These are phyloP conservation scores for Calycina marina DNA, from an alignment of 2,329 filamentous ascomycete species.

Conservation along the genomic window DNA sequence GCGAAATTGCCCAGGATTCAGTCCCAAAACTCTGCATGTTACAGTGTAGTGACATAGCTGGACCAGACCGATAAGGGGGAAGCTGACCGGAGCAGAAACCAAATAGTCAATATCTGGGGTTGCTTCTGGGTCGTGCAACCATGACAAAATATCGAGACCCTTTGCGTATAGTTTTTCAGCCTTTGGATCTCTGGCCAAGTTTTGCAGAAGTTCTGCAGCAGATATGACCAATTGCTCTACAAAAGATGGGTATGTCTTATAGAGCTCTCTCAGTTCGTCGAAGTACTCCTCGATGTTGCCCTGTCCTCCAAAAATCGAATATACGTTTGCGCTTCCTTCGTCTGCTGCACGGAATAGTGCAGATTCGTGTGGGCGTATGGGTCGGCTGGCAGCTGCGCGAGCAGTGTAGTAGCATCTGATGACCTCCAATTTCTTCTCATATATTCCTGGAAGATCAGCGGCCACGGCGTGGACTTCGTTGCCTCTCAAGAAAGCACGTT, in stretches of 20 bases:
- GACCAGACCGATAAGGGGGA: constrained; percentile 89
- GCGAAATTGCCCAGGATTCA: constrained; percentile 76
- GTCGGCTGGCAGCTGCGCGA: constrained; percentile 66
- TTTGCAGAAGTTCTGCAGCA: constrained; percentile 77
- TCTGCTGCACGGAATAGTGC: constrained; percentile 79
- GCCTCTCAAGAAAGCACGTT: constrained; percentile 82
- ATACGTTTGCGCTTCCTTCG: constrained; percentile 71
- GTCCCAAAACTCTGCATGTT: constrained; percentile 80
- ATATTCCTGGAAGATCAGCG: constrained; percentile 74
- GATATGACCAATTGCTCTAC: constrained; percentile 71
- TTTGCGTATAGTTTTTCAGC: constrained; percentile 95
- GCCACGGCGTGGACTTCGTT: constrained; percentile 93
- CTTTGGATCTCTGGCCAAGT: constrained; percentile 64
- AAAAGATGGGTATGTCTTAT: constrained; percentile 81
- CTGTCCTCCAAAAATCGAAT: constrained; percentile 91
- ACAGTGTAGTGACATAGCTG: constrained; percentile 94
- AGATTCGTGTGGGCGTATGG: constrained; percentile 85
- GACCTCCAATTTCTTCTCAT: constrained; percentile 80
- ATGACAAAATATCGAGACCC: constrained; percentile 86
- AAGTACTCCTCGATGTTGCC: constrained; percentile 99
- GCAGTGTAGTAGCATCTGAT: constrained; percentile 87
- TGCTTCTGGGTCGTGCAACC: constrained; percentile 77
- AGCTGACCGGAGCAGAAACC: constrained; percentile 86
- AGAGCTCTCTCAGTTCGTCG: constrained; percentile 85
- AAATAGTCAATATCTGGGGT: constrained; percentile 92